Conservation (phyloP, 768 basidiomycete genomes). For the Cubamyces lactineus region DNA sequence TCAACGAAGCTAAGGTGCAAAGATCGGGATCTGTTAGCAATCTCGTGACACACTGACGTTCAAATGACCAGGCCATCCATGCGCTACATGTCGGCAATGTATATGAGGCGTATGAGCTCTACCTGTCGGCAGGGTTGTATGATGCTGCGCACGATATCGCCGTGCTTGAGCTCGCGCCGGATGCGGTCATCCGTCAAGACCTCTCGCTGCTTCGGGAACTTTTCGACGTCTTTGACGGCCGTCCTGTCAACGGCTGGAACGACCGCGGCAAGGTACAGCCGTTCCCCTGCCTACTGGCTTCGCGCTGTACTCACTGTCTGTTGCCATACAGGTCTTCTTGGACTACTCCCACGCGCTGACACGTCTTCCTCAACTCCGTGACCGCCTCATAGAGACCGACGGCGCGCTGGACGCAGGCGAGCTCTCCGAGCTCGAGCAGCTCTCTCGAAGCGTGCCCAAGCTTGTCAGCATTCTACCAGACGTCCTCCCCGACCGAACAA, state of each 20-base stretch:
- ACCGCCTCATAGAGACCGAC: constrained; percentile 43
- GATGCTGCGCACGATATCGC: constrained; percentile 82
- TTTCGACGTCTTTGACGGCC: constrained; percentile 65
- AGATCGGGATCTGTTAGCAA: constrained; percentile 7
- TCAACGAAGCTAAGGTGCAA: constrained; percentile 84
- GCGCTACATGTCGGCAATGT: constrained; percentile 62
- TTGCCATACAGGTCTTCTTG: constrained; percentile 55
- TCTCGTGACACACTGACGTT: background rate
- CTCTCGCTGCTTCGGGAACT: constrained; percentile 65
- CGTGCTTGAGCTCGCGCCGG: constrained; percentile 85
- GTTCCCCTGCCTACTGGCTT: constrained; percentile 3
- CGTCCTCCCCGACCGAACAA: constrained; percentile 56
- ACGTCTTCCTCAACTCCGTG: constrained; percentile 58
- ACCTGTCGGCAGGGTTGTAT: constrained; percentile 69
- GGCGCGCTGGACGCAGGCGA: constrained; percentile 49
- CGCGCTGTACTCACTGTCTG: background rate
- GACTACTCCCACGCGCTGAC: constrained; percentile 73
- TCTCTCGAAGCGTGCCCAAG: constrained; percentile 61
- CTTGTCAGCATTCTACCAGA: constrained; percentile 72
- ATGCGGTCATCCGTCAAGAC: constrained; percentile 69
- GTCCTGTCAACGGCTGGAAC: constrained; percentile 75
- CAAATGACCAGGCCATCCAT: constrained; percentile 58
- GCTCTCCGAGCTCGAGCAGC: constrained; percentile 58
- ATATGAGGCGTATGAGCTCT: constrained; percentile 77
- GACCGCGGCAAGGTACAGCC: constrained; percentile 74